These are phyloP conservation scores for Phytopythium ostracodes DNA, from an alignment of 352 stramenopile genomes.

Conservation along the genomic window DNA sequence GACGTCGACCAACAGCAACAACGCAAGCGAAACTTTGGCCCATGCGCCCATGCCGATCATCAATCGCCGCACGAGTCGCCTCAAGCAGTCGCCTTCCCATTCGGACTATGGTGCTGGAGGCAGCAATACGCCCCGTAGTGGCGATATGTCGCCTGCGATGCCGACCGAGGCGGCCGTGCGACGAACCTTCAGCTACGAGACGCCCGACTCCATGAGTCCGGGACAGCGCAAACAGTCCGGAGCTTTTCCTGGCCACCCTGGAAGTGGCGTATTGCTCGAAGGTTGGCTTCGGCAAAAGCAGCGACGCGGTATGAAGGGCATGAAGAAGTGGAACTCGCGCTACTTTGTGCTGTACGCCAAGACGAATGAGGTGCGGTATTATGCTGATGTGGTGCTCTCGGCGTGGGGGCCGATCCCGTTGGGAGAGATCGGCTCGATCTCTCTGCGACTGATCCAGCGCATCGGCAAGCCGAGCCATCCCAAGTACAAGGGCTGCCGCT, in stretches of 20 bases:
- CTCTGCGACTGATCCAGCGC: constrained; percentile 73
- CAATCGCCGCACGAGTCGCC: constrained; percentile 41
- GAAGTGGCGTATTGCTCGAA: constrained; percentile 74
- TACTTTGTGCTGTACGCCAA: constrained; percentile 80
- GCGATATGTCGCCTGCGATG: constrained; percentile 11
- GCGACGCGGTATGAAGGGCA: constrained; percentile 65
- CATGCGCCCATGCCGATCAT: constrained; percentile 19
- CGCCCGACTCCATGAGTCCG: constrained; percentile 24
- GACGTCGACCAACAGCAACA: background rate
- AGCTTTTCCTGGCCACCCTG: constrained; percentile 38
- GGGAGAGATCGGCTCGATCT: constrained; percentile 76
- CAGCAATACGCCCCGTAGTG: constrained; percentile 13
- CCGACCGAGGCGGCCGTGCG: constrained; percentile 10
- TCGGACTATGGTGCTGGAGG: constrained; percentile 27
- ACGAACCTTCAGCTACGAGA: constrained; percentile 21
- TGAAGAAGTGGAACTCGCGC: constrained; percentile 83
- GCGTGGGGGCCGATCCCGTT: constrained; percentile 74
- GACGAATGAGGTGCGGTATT: constrained; percentile 77
- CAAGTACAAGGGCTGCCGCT: constrained; percentile 81
- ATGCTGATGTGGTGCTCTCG: constrained; percentile 71
- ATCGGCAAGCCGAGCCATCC: constrained; percentile 74
- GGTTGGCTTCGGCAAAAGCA: constrained; percentile 83
- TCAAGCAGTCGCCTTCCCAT: constrained; percentile 41
- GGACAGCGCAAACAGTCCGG: constrained; percentile 50
- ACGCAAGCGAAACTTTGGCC: background rate